Evolutionary conservation across 2,329 filamentous ascomycete species (phyloP), one percentile per base, ranked within the genome.

Genomic region (Diaporthe ilicicola): DNA sequence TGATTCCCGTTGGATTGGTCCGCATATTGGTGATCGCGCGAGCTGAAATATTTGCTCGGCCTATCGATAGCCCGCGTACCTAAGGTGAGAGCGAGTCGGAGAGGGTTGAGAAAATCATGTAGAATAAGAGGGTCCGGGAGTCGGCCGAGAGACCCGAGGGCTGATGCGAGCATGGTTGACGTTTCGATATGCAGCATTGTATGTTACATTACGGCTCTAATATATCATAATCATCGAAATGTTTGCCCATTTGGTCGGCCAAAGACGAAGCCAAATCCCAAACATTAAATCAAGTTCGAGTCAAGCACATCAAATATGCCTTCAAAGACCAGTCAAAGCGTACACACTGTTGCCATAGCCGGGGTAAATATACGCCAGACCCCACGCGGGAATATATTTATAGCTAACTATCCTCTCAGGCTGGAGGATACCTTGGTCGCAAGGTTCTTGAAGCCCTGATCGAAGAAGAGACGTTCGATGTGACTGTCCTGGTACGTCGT

Each of bases 331-430:
- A 55, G 53, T 13, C 4, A 6, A 3, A 17, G 22, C 12, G 7
- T 55, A 55, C 32, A 55, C 32, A 55, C 53, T 9, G 53, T 55
- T 2, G 53, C 53, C n/a, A 55, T 55, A 24, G 53, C 53, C 53
- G 53, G 53, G 53, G 53, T 55, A 39, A 22, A 3, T 55, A 24
- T n/a, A 55, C 4, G 9, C 6, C 2, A 15, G 0, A 55, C 34
- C 6, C 53, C 32, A 55, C 53, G 19, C 13, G 32, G 53, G n/a
- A n/a, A n/a, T 9, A 22, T 22, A 12, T 4, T 4, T 5, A 55
- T 37, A 10, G 24, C 53, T 55, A 32, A 55, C 32, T 19, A 9
- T 15, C 10, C 2, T 8, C 22, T 12, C 13, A 55, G 53, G 53
- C 53, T 2, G 53, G 53, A 37, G 53, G 53, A 15, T 32, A 55